Evolutionary conservation across 2,329 filamentous ascomycete species (phyloP).

Genomic region (Aspergillus fumigatiaffinis): DNA sequence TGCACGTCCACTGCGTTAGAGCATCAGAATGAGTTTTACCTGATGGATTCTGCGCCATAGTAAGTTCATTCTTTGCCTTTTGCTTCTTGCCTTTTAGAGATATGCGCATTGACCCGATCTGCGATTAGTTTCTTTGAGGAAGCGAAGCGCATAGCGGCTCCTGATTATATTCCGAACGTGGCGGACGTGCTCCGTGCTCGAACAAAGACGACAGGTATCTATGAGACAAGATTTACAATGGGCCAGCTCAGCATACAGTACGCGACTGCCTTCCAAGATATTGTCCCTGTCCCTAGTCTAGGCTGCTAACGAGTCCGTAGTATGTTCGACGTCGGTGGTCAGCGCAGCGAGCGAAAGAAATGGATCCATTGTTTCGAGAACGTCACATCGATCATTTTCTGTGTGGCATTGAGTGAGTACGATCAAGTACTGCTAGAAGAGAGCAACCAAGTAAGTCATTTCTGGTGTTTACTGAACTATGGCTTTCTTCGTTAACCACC

Average conservation of each 20-base stretch:
- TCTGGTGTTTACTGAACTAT: conserved; percentile 6
- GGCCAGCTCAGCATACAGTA: conserved; percentile 98
- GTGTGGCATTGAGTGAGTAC: conserved; percentile 95
- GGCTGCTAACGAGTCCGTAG: conserved; percentile 46
- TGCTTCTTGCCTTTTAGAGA: background rate
- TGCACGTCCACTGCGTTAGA: conserved; percentile 80
- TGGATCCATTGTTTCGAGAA: conserved; percentile 99
- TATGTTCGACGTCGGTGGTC: conserved; percentile 98
- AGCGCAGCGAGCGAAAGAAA: conserved; percentile 96
- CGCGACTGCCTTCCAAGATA: conserved; percentile 36
- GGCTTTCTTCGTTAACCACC: conserved; percentile 7
- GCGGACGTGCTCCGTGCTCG: conserved; percentile 91
- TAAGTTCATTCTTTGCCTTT: conserved; percentile 47
- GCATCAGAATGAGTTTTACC: conserved; percentile 94
- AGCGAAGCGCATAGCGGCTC: conserved; percentile 74
- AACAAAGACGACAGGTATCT: conserved; percentile 98
- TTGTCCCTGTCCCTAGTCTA: conserved; percentile 1
- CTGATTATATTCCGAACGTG: conserved; percentile 87
- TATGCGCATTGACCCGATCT: conserved; percentile 20
- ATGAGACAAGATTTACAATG: conserved; percentile 98
- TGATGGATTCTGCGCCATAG: conserved; percentile 99
- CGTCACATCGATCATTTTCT: conserved; percentile 99
- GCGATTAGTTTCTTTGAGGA: conserved; percentile 85
- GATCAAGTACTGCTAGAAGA: conserved; percentile 96
- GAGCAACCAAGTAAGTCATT: conserved; percentile 76